Percentiles rank a stretch among this genome's conserved stretches.
phyloP scores from a whole-genome alignment of 768 basidiomycete genomes.

The Suillus subalutaceus region DNA sequence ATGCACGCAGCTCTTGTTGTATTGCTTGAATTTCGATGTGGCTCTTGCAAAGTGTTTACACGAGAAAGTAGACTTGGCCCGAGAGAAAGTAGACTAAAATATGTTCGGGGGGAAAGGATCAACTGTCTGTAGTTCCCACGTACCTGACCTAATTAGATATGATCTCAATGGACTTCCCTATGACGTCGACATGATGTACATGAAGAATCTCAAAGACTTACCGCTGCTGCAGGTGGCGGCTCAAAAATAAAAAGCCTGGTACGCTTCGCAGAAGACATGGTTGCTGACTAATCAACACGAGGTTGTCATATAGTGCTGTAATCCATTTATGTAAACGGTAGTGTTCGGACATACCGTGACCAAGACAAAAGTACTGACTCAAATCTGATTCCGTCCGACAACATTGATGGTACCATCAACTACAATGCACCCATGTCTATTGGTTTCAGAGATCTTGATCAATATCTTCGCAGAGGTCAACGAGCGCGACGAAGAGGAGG shows the following conservation, averaged over 20 bases:
- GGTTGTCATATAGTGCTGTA: background rate
- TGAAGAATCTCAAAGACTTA: background rate
- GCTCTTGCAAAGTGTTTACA: too few relatives aligned
- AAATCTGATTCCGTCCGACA: background rate
- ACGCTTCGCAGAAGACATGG: background rate
- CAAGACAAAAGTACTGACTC: background rate
- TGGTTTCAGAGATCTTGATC: conserved; percentile 7
- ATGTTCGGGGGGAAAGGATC: too few relatives aligned
- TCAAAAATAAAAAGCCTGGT: background rate
- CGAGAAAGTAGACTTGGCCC: too few relatives aligned
- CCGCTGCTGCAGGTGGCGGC: background rate
- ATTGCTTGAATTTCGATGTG: background rate
- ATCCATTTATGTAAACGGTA: too few relatives aligned
- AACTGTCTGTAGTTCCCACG: too few relatives aligned
- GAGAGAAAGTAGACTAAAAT: too few relatives aligned
- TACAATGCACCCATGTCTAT: conserved; percentile 6
- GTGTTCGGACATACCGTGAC: too few relatives aligned
- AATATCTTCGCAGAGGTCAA: conserved; percentile 10
- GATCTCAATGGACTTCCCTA: background rate
- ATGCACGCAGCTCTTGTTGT: background rate
- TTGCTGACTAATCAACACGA: conserved; percentile 4
- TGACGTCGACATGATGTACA: background rate
- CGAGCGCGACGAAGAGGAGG: conserved; percentile 6
- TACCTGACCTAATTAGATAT: too few relatives aligned
- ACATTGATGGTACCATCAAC: background rate